These are phyloP conservation scores for Suhomyces kunorum DNA, from an alignment of 1,139 yeast genomes.

Conservation along the genomic window DNA sequence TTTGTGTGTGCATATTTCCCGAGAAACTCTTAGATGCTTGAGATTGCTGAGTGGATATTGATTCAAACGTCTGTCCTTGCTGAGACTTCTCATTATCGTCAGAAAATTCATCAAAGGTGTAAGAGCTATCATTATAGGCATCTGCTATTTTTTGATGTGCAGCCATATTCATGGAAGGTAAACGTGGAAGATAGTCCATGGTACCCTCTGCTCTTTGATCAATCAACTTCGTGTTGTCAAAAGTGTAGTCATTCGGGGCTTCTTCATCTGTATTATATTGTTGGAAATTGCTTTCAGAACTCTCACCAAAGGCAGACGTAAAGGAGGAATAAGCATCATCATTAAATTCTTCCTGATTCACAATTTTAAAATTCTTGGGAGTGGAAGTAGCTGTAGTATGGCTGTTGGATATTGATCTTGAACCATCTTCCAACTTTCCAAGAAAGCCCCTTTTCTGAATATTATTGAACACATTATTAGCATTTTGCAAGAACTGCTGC, in stretches of 20 bases:
- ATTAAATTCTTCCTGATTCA: constrained; percentile 17
- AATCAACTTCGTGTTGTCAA: constrained; percentile 14
- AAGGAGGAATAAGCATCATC: constrained; percentile 38
- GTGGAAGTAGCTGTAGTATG: constrained; percentile 42
- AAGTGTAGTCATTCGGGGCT: constrained; percentile 29
- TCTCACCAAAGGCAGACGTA: constrained; percentile 37
- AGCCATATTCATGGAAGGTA: constrained; percentile 7
- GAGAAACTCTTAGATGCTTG: no score
- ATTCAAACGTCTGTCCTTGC: constrained; percentile 9
- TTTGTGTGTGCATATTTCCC: background rate
- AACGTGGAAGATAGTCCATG: constrained; percentile 10
- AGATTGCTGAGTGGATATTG: background rate
- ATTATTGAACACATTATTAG: constrained; percentile 42
- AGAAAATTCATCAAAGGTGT: constrained; percentile 32
- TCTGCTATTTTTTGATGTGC: constrained; percentile 2
- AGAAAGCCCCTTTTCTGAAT: constrained; percentile 37
- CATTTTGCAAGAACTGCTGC: constrained; percentile 40
- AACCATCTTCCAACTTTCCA: constrained; percentile 5
- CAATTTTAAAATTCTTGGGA: constrained; percentile 32
- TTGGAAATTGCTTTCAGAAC: constrained; percentile 21
- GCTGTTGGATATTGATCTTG: constrained; percentile 16
- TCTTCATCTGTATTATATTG: constrained; percentile 15
- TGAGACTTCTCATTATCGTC: constrained; percentile 14
- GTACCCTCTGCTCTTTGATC: constrained; percentile 3
- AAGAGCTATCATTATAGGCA: constrained; percentile 25